phyloP scores from a whole-genome alignment of 2,329 filamentous ascomycete genomes.

The Alternaria rosae region DNA sequence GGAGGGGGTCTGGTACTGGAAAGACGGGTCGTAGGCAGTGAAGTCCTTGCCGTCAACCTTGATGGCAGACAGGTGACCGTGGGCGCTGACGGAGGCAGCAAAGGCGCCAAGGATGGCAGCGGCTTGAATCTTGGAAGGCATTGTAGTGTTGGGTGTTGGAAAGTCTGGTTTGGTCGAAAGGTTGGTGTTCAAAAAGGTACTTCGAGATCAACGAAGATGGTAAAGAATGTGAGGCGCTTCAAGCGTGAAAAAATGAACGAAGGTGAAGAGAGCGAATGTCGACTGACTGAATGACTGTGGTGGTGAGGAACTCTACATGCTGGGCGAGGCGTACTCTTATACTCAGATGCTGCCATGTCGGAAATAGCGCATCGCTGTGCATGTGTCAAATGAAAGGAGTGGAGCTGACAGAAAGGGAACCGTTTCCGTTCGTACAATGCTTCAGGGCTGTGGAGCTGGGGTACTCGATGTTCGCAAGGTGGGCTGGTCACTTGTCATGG shows the following conservation, averaged over 20 bases:
- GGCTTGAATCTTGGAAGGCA: conserved; percentile 42
- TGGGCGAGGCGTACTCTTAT: conserved; percentile 20
- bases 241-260: conserved; percentile 38
- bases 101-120: conserved; percentile 42
- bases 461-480: conserved; percentile 6
- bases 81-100: conserved; percentile 53
- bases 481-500: conserved; percentile 6
- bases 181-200: conserved; percentile 20
- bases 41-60: conserved; percentile 58
- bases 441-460: conserved; percentile 17
- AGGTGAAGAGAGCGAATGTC: conserved; percentile 20
- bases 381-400: conserved; percentile 17
- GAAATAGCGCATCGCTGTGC: conserved; percentile 12
- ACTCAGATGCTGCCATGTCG: conserved; percentile 13
- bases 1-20: conserved; percentile 45
- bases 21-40: conserved; percentile 52
- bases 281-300: conserved; percentile 13
- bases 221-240: conserved; percentile 36
- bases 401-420: conserved; percentile 13
- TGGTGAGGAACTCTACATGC: conserved; percentile 2
- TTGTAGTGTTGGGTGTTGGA: conserved; percentile 20
- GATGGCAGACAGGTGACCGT: conserved; percentile 54
- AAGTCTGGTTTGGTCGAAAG: conserved; percentile 12
- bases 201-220: conserved; percentile 39
- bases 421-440: conserved; percentile 15